Evolutionary conservation across 176 grass and related monocot genomes (phyloP).

Genomic region (Musa troglodytarum): DNA sequence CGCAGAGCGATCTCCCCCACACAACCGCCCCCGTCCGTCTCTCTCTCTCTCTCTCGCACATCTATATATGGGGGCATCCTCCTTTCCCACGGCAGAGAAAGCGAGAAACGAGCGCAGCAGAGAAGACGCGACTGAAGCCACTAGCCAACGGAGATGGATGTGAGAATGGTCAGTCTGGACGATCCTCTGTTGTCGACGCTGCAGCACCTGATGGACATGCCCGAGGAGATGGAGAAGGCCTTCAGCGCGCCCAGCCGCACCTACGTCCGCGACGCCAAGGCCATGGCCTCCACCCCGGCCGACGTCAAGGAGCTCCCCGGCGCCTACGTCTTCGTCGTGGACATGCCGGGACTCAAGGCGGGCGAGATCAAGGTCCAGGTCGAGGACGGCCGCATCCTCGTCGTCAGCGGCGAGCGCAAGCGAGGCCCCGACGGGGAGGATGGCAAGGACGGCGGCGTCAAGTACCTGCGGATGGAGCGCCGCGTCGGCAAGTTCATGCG

Average conservation of each 20-base stretch:
- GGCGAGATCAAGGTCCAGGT: slow-evolving; percentile 51
- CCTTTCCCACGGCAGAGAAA: neutral
- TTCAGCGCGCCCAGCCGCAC: slow-evolving; percentile 44
- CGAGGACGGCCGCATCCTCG: slow-evolving; percentile 52
- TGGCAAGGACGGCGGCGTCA: neutral
- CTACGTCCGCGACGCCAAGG: slow-evolving; percentile 50
- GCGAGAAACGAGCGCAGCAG: neutral
- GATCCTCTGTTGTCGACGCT: slow-evolving; percentile 26
- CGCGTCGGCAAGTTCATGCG: slow-evolving; percentile 66
- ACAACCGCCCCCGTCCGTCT: too few relatives aligned
- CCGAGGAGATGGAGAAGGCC: slow-evolving; percentile 45
- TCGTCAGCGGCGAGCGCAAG: slow-evolving; percentile 43
- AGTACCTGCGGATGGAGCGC: slow-evolving; percentile 57
- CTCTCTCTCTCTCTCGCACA: too few relatives aligned
- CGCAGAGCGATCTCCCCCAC: neutral
- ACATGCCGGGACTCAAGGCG: slow-evolving; percentile 39
- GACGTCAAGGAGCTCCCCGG: slow-evolving; percentile 56
- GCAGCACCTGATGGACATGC: slow-evolving; percentile 44
- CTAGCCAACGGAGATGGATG: slow-evolving; percentile 12
- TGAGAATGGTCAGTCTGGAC: slow-evolving; percentile 17
- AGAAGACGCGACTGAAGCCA: neutral
- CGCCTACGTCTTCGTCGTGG: slow-evolving; percentile 32
- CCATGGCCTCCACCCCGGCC: slow-evolving; percentile 64
- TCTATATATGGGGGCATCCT: too few relatives aligned
- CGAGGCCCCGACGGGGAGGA: neutral